A percentile compares a stretch with the other conserved stretches of the same genome.
Conservation (phyloP, 805 yeast genomes). For the Candida lessepsii region DNA sequence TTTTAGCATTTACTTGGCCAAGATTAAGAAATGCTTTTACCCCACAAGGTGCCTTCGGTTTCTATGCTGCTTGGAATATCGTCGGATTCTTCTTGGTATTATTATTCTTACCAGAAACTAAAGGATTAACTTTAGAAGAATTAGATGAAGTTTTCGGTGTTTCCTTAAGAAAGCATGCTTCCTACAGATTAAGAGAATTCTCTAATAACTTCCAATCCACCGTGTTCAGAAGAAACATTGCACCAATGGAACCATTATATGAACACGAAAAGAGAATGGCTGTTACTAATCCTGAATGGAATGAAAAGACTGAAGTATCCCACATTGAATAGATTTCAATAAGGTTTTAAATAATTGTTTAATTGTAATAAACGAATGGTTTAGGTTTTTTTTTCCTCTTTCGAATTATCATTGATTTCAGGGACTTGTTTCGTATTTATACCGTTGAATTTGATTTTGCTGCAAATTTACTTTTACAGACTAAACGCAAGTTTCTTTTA, state of each 20-base stretch:
- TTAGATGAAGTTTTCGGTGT: slow-evolving; percentile 71
- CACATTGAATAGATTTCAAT: slow-evolving; percentile 43
- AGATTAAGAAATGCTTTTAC: slow-evolving; percentile 62
- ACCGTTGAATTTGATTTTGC: no score
- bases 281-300: slow-evolving; percentile 61
- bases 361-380: slow-evolving; percentile 1
- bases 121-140: slow-evolving; percentile 68
- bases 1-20: slow-evolving; percentile 79
- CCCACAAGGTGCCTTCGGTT: slow-evolving; percentile 85
- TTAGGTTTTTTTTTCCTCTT: no score
- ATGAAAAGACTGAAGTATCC: slow-evolving; percentile 53
- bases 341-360: slow-evolving; percentile 3
- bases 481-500: no score
- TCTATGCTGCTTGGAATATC: slow-evolving; percentile 83
- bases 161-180: slow-evolving; percentile 55
- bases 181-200: slow-evolving; percentile 31
- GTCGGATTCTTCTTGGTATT: slow-evolving; percentile 68
- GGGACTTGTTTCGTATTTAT: no score
- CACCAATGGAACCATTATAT: slow-evolving; percentile 55
- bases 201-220: slow-evolving; percentile 45
- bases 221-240: slow-evolving; percentile 45
- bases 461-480: no score
- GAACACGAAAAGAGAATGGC: slow-evolving; percentile 54
- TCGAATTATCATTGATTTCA: no score
- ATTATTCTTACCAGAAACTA: slow-evolving; percentile 70